Evolutionary conservation across 2,329 filamentous ascomycete species (phyloP), one percentile per base, ranked within the genome.

Genomic region (Sphaerostilbella broomeana): DNA sequence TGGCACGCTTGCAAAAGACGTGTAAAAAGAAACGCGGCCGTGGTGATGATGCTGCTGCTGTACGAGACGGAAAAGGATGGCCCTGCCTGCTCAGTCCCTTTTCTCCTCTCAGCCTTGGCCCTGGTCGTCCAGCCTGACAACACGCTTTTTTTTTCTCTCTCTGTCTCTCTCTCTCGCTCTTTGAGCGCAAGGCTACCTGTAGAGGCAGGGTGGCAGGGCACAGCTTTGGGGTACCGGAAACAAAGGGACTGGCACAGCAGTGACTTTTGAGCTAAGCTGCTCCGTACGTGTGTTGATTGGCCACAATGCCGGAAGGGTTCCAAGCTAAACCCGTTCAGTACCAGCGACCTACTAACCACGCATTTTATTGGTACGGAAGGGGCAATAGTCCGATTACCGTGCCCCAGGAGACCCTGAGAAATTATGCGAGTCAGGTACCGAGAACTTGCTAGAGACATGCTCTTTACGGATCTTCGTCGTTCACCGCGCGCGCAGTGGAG

Each of bases 101-200:
- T 43, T 40, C 28, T 40, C 33, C 33, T 18, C 18, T 42, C 39
- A 42, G 39, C 40, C 40, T 42, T 38, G 35, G 28, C 40, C 36
- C 28, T 35, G 35, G 11, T 17, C 16, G 27, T 9, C 9, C 27
- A 8, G 35, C 25, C 27, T 32, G 35, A 35, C 38, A 25, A 25
- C 38, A 32, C 32, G 24, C 17, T 33, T n/a, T 12, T 21, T 33
- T 9, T 31, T 18, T 17, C 16, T 17, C 11, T 31, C 18, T 31
- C 18, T 13, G n/a, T 31, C 11, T 31, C 11, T 17, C 16, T 31
- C 7, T 31, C 18, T 17, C 16, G 11, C 11, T 31, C 18, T 31
- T 31, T 11, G 16, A 17, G 13, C n/a, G n/a, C 28, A 31, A 31
- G 28, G 28, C 16, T 31, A 15, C 12, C 12, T 25, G n/a, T n/a